A percentile compares a stretch with the other conserved stretches of the same genome.
These are phyloP conservation scores for Cucurbita ficifolia DNA, from an alignment of 306 rosid genomes.

Conservation along the genomic window DNA sequence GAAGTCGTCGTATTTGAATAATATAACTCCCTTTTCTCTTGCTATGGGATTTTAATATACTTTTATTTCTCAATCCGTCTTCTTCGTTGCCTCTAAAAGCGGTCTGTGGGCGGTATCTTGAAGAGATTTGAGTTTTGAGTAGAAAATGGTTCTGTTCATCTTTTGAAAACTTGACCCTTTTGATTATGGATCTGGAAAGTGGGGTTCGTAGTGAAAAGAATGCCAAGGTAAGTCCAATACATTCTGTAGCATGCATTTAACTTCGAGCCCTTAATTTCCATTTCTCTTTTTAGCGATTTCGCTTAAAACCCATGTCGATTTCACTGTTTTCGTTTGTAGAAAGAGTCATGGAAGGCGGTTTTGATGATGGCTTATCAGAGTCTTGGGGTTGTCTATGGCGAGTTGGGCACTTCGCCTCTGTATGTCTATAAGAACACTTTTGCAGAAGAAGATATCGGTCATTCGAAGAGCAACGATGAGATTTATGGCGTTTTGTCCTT, in stretches of 20 bases:
- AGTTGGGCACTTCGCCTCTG: constrained; percentile 84
- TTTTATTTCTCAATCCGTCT: not conserved
- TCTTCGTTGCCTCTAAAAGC: not conserved
- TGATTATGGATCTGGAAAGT: constrained; percentile 65
- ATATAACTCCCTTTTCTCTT: not conserved
- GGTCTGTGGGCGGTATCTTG: constrained; percentile 4
- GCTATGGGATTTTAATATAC: not conserved
- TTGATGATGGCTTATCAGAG: constrained; percentile 84
- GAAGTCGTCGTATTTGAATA: constrained; percentile 14
- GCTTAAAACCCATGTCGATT: constrained; percentile 7
- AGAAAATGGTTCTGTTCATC: constrained; percentile 25
- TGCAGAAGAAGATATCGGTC: constrained; percentile 52
- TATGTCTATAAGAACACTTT: constrained; percentile 77
- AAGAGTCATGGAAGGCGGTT: constrained; percentile 66
- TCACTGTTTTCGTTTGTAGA: constrained; percentile 24
- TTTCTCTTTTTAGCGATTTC: not conserved
- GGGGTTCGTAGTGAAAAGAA: constrained; percentile 26
- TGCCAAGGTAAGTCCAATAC: constrained; percentile 40
- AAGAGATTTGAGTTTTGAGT: constrained; percentile 4
- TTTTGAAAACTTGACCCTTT: constrained; percentile 15
- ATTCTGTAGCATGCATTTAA: constrained; percentile 1
- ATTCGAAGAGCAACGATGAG: constrained; percentile 51
- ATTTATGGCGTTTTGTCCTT: constrained; percentile 77
- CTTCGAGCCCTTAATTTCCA: constrained; percentile 1
- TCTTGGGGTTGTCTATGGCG: constrained; percentile 92